Evolutionary conservation across 1,284 basidiomycete species (phyloP), one percentile per base, ranked within the genome.

Genomic region (Takashimella koratensis): DNA sequence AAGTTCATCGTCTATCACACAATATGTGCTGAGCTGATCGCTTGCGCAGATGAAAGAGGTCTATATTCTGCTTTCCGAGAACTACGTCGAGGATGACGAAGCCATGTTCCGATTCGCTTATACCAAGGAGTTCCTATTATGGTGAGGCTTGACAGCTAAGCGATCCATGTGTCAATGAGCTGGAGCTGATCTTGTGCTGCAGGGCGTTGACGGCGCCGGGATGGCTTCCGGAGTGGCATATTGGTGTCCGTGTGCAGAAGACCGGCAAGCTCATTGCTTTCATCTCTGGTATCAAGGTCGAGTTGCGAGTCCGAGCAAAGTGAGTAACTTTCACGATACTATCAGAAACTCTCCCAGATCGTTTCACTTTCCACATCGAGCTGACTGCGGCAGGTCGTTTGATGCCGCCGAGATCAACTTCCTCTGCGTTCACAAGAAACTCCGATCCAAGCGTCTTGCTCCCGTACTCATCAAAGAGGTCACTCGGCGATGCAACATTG

Each of bases 401-500:
- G 78, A 78, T 41, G 83, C 85, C 30, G 86, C 86, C 65, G 96
- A 98, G 77, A 95, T 99, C 79, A 98, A 99, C 77, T 98, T 94
- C 76, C 85, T 99, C 47, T 97, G 93, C 67, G 86, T 98, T 3
- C 95, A 98, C 82, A 99, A 99, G 79, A 97, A 97, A 76, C 79
- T 98, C 45, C 86, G 96, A 12, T 90, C 91, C 4, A 98, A 98
- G 74, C 88, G 96, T 30, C 81, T 99, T 19, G 88, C 96, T 0
- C 96, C 96, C 0, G 90, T 98, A 23, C 82, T 99, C 48, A 99
- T 99, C 79, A 97, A 98, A 75, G 96, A 99, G 75, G 89, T 98
- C 24, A 99, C 96, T 0, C 83, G 96, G 16, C 89, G 90, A 67
- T 90, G 90, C 59, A 86, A 98, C 73, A 79, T 98, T 19, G 83